Evolutionary conservation across 495 filamentous ascomycete species (phyloP).

Genomic region (Neurospora pannonica): DNA sequence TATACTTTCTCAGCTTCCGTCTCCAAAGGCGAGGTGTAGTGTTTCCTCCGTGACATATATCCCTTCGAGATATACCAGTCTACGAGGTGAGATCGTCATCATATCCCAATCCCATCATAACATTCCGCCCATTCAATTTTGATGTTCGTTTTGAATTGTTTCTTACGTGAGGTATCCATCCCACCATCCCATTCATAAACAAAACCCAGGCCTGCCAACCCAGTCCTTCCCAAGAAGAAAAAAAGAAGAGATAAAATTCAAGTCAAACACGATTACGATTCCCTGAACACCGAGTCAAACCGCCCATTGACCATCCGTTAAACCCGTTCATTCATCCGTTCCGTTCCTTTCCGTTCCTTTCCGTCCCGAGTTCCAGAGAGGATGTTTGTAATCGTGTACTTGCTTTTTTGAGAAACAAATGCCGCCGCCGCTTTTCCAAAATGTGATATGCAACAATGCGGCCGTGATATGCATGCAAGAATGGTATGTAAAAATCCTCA

Average conservation of each 20-base stretch:
- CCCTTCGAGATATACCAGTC: neutral
- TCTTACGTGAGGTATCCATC: neutral
- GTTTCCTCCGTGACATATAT: neutral
- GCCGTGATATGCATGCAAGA: neutral
- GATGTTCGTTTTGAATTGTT: neutral
- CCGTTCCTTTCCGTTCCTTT: neutral
- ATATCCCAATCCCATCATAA: neutral
- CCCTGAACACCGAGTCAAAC: neutral
- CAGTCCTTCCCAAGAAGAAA: neutral
- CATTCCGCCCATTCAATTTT: neutral
- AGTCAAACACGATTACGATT: neutral
- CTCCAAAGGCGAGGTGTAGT: neutral
- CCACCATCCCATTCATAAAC: neutral
- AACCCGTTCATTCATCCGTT: conserved; percentile 5
- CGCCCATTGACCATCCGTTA: neutral
- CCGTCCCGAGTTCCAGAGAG: conserved; percentile 1
- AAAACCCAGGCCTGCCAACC: conserved; percentile 1
- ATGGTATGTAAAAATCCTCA: neutral
- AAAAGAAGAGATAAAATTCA: neutral
- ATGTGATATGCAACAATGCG: neutral
- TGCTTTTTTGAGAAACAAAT: neutral
- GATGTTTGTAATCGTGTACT: neutral
- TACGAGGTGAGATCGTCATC: neutral
- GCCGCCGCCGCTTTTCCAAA: neutral
- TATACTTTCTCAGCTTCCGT: neutral